Base-by-base conservation (phyloP, 1,284 basidiomycete genomes). In the Cutaneotrichosporon cyanovorans region DNA sequence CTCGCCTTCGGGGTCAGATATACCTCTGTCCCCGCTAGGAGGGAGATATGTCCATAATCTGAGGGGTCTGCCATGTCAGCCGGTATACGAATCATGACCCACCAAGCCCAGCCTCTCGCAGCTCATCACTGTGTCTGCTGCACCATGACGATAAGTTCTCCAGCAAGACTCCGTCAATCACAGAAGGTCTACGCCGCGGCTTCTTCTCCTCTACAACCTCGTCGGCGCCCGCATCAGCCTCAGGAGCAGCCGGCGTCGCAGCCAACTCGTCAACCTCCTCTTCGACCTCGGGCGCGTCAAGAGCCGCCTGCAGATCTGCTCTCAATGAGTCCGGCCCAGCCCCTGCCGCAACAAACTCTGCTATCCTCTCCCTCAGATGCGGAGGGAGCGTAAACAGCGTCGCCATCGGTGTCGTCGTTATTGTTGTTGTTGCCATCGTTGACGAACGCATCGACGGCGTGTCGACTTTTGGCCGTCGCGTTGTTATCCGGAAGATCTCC, bases 11-110 rank as follows among this genome's bases (percentile, higher is more conserved):
- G 55, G 2, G 65, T 57, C n/a, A 65, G 51, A 40, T 66, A 65
- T 0, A 67, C 57, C 37, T 61, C 46, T 2, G 67, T 65, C 1
- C 67, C 67, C 22, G 62, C 61, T 9, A 69, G 37, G 5, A 69
- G 43, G 6, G 63, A 50, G 15, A 69, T 61, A 25, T 50, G 38
- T 16, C 45, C 42, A 53, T 65, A 69, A 4, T 48, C 48, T 2
- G 28, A 25, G 1, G 58, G 53, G 46, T 69, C 67, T 69, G 40
- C 25, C 8, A 5, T 1, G 40, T 37, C 16, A 49, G 47, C 37
- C 15, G 9, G 4, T 6, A 4, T 10, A 19, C 33, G 5, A 2
- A 8, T 6, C 5, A 11, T 1, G 4, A 43, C 50, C 19, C 31
- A 61, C 59, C 57, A 3, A 61, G 40, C 5, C 46, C 40, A 3